These are phyloP conservation scores for Silene coronaria DNA, from an alignment of 179 eudicot genomes.

Conservation along the genomic window DNA sequence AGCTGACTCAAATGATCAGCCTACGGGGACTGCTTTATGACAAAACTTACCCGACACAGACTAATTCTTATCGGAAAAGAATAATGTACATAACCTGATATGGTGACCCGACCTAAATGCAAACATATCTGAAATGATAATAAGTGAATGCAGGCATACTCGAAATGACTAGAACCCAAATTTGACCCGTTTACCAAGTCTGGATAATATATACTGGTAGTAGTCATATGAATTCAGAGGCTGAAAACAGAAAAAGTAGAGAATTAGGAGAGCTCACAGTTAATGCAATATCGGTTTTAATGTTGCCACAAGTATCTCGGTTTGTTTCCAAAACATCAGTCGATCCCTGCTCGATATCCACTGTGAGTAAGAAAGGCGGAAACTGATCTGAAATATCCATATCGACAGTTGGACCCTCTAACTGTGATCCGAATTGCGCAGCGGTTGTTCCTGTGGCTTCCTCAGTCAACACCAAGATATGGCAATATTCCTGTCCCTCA, in stretches of 20 bases:
- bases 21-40: no score
- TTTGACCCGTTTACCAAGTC: no score
- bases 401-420: constrained; percentile 27
- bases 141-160: no score
- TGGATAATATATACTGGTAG: neutral
- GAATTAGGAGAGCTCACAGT: constrained; percentile 39
- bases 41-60: no score
- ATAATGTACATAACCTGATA: no score
- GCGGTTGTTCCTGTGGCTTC: constrained; percentile 21
- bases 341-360: constrained; percentile 59
- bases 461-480: constrained; percentile 46
- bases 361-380: constrained; percentile 34
- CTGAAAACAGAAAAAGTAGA: neutral
- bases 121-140: no score
- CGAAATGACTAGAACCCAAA: no score
- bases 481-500: constrained; percentile 51
- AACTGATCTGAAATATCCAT: constrained; percentile 31
- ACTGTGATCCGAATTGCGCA: constrained; percentile 30
- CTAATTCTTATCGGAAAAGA: no score
- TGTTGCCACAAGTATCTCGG: neutral
- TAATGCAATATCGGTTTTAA: constrained; percentile 5
- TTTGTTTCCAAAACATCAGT: constrained; percentile 28
- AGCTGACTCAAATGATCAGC: no score
- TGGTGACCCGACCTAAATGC: no score
- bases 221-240: neutral